Evolutionary conservation across 306 rosid species (phyloP).

Genomic region (Fragaria ananassa): DNA sequence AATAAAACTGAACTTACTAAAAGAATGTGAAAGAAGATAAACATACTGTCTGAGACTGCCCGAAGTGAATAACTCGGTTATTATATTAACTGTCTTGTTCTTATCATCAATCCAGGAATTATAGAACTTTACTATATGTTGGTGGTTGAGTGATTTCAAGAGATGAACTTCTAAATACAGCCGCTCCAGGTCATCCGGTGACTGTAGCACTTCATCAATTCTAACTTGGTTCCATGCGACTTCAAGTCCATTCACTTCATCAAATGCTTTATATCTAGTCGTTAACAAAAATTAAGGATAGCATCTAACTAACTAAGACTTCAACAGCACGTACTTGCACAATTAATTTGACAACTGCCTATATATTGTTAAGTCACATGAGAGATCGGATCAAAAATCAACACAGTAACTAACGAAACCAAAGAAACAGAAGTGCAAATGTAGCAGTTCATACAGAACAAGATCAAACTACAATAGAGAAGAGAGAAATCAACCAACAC

Average conservation of each 20-base stretch:
- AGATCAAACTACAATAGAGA: not conserved
- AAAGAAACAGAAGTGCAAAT: not conserved
- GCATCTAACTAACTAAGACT: not conserved
- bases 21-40: constrained; percentile 3
- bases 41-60: constrained; percentile 14
- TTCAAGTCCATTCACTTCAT: constrained; percentile 15
- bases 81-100: constrained; percentile 8
- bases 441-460: not conserved
- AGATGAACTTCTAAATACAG: constrained; percentile 12
- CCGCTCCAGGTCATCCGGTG: constrained; percentile 6
- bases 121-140: constrained; percentile 1
- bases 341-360: too few relatives aligned
- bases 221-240: constrained; percentile 13
- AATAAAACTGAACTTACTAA: not conserved
- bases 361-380: not conserved
- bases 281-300: not conserved
- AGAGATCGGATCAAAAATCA: not conserved
- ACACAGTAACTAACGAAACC: too few relatives aligned
- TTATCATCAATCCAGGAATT: constrained; percentile 11
- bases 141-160: constrained; percentile 21
- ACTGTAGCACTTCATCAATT: constrained; percentile 8
- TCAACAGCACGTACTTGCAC: too few relatives aligned
- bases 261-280: constrained; percentile 9
- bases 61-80: not conserved
- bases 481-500: not conserved